Conservation (phyloP, 2,329 filamentous ascomycete genomes). For the Berkeleyomyces basicola region DNA sequence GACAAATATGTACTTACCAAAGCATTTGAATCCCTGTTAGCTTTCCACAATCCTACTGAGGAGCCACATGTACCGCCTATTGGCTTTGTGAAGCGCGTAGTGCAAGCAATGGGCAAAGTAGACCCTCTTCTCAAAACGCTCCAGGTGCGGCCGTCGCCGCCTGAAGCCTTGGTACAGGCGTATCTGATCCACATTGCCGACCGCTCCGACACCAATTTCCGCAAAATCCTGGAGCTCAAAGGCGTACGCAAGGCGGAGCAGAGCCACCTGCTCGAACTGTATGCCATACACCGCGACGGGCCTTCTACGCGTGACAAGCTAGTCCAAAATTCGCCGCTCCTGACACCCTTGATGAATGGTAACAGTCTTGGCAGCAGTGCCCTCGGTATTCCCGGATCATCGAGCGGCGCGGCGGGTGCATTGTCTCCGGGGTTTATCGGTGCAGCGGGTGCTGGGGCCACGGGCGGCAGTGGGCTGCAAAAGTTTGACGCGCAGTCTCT, state of each 20-base stretch:
- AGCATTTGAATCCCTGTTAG: conserved; percentile 54
- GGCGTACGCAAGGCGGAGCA: conserved; percentile 78
- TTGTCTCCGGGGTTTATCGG: neutral
- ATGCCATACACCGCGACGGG: conserved; percentile 62
- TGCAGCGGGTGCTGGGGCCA: conserved; percentile 25
- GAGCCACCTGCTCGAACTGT: conserved; percentile 67
- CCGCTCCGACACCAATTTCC: conserved; percentile 85
- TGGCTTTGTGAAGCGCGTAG: conserved; percentile 73
- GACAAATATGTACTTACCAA: conserved; percentile 87
- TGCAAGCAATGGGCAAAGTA: conserved; percentile 66
- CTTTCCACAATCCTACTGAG: conserved; percentile 30
- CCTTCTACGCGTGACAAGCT: conserved; percentile 49
- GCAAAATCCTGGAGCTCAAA: conserved; percentile 89
- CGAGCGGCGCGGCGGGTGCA: neutral
- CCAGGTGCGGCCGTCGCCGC: conserved; percentile 78
- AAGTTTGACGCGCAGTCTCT: conserved; percentile 70
- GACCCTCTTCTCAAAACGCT: conserved; percentile 91
- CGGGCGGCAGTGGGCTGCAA: conserved; percentile 22
- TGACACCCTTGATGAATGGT: conserved; percentile 46
- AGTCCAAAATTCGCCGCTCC: conserved; percentile 49
- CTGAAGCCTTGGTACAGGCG: conserved; percentile 87
- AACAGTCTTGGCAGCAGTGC: conserved; percentile 19
- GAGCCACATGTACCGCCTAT: conserved; percentile 26
- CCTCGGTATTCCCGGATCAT: neutral
- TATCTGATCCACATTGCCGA: conserved; percentile 96